phyloP scores from a whole-genome alignment of 495 filamentous ascomycete species.

The Podospora tetraspora region DNA sequence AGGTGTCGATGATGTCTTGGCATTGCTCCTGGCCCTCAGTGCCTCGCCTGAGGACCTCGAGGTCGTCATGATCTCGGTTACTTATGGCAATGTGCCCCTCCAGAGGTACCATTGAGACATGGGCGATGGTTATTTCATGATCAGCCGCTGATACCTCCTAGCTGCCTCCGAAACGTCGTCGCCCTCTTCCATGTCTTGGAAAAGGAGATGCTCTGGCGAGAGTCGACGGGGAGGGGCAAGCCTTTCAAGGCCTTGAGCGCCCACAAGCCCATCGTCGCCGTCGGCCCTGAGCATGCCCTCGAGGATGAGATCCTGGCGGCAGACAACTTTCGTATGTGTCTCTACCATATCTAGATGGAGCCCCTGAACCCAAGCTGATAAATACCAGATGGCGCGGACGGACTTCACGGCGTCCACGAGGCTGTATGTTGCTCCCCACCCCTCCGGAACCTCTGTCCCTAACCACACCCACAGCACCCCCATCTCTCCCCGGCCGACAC shows the following conservation, averaged over 20 bases:
- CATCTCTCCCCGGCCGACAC: slow-evolving; percentile 77
- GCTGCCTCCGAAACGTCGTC: slow-evolving; percentile 84
- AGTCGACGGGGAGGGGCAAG: slow-evolving; percentile 49
- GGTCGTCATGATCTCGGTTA: slow-evolving; percentile 81
- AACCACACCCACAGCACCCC: slow-evolving; percentile 59
- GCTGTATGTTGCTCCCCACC: slow-evolving; percentile 49
- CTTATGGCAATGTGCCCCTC: slow-evolving; percentile 87
- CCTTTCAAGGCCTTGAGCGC: slow-evolving; percentile 63
- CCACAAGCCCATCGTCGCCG: slow-evolving; percentile 73
- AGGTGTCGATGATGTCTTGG: slow-evolving; percentile 92
- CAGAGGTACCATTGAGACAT: slow-evolving; percentile 49
- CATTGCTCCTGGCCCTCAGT: slow-evolving; percentile 74
- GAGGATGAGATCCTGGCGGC: slow-evolving; percentile 78
- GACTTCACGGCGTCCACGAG: slow-evolving; percentile 82
- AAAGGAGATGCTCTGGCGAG: slow-evolving; percentile 81
- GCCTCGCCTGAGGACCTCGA: slow-evolving; percentile 81
- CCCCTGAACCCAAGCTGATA: not conserved
- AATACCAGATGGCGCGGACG: slow-evolving; percentile 74
- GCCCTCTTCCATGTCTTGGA: slow-evolving; percentile 91
- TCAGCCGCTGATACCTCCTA: slow-evolving; percentile 31
- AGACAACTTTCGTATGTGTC: slow-evolving; percentile 75
- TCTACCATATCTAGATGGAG: not conserved
- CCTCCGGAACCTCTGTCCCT: not conserved
- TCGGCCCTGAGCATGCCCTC: slow-evolving; percentile 79
- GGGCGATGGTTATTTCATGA: not conserved